Percentiles rank a stretch among this genome's conserved stretches.
Evolutionary conservation across 148 eudicot species (phyloP).

Genomic region (Camellia sinensis): DNA sequence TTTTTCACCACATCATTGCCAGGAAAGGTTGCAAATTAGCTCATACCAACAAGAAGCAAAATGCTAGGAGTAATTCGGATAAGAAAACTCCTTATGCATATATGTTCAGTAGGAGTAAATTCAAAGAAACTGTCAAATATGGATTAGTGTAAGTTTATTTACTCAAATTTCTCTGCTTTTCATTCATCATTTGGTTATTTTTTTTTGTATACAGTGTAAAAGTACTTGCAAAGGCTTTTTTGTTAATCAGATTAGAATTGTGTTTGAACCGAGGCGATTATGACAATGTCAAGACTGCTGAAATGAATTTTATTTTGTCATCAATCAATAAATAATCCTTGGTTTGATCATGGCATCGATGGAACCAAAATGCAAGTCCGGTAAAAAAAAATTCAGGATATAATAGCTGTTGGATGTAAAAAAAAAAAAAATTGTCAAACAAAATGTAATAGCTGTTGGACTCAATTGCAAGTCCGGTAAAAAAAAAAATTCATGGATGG

Average conservation of each 20-base stretch:
- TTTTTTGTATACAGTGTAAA: constrained; percentile 9
- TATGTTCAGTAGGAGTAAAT: background rate
- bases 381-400: too few relatives aligned
- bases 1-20: background rate
- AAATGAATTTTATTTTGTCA: too few relatives aligned
- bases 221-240: background rate
- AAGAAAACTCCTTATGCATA: background rate
- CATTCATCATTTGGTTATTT: background rate
- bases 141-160: background rate
- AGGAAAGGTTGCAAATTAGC: background rate
- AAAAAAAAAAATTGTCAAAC: too few relatives aligned
- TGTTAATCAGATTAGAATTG: background rate
- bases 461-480: too few relatives aligned
- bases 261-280: background rate
- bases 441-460: too few relatives aligned
- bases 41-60: background rate
- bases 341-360: too few relatives aligned
- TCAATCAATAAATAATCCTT: too few relatives aligned
- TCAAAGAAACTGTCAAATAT: background rate
- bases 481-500: too few relatives aligned
- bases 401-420: too few relatives aligned
- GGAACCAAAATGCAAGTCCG: too few relatives aligned
- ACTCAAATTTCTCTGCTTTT: background rate
- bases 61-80: background rate
- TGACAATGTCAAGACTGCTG: background rate